Conservation (phyloP, 2,329 filamentous ascomycete species). For the Colletotrichum eleusines region DNA sequence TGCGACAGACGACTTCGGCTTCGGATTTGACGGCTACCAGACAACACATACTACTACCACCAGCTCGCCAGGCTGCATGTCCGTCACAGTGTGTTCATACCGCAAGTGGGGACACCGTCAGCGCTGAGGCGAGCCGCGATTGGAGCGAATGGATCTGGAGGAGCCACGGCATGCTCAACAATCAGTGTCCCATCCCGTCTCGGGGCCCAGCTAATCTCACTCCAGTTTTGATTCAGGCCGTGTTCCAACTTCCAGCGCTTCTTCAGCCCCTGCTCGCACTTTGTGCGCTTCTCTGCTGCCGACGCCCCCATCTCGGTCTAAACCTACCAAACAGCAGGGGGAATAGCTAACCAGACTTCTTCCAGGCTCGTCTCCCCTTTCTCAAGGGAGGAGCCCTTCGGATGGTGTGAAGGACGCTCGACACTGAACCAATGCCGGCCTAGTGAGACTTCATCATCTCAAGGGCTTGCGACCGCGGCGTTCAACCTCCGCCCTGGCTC, state of each 20-base stretch:
- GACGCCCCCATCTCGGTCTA: background rate
- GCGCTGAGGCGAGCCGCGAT: conserved; percentile 35
- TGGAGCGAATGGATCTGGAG: conserved; percentile 22
- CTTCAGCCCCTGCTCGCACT: conserved; percentile 25
- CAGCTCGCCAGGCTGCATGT: conserved; percentile 24
- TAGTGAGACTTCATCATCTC: conserved; percentile 7
- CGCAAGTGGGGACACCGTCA: conserved; percentile 20
- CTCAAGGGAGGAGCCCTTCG: background rate
- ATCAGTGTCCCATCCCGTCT: conserved; percentile 10
- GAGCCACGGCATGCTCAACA: conserved; percentile 17
- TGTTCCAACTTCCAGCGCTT: conserved; percentile 22
- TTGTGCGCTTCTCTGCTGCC: background rate
- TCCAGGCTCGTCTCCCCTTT: background rate
- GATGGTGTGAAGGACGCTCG: conserved; percentile 4
- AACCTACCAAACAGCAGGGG: conserved; percentile 1
- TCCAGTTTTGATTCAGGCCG: conserved; percentile 19
- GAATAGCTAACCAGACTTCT: background rate
- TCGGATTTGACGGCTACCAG: background rate
- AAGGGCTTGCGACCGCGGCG: conserved; percentile 16
- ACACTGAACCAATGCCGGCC: conserved; percentile 7
- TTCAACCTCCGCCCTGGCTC: conserved; percentile 13
- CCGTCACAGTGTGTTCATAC: conserved; percentile 9
- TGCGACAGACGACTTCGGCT: background rate
- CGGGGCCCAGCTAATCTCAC: conserved; percentile 16
- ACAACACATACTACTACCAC: background rate